phyloP scores from a whole-genome alignment of 2,329 filamentous ascomycete species.

The Pseudocercospora pini-densiflorae region DNA sequence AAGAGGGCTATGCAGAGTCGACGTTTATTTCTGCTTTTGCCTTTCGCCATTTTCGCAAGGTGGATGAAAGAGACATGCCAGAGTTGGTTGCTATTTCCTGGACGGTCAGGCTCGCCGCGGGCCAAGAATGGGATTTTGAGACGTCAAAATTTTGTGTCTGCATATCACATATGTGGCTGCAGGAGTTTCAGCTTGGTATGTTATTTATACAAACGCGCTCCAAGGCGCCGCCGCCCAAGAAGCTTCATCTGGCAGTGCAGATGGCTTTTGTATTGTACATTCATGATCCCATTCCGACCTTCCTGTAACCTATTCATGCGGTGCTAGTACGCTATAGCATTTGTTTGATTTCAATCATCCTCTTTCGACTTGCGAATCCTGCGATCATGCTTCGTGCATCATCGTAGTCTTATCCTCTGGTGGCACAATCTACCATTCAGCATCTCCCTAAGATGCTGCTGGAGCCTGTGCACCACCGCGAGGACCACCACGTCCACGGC shows the following conservation, averaged over 20 bases:
- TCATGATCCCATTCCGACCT: constrained; percentile 1
- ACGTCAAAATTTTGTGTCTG: neutral
- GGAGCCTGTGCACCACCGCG: constrained; percentile 29
- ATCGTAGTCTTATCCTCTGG: neutral
- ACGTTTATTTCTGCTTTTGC: no score
- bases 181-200: constrained; percentile 5
- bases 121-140: neutral
- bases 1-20: no score
- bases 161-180: constrained; percentile 15
- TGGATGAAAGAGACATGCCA: no score
- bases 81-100: no score
- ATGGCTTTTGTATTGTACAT: constrained; percentile 3
- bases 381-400: neutral
- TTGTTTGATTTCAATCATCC: neutral
- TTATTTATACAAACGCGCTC: constrained; percentile 19
- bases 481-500: constrained; percentile 31
- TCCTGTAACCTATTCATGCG: constrained; percentile 6
- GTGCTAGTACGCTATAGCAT: constrained; percentile 12
- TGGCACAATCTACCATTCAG: constrained; percentile 6
- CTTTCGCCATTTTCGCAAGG: no score
- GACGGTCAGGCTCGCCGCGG: neutral
- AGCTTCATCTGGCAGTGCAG: constrained; percentile 7
- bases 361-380: neutral
- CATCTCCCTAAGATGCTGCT: constrained; percentile 25
- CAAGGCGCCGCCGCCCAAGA: constrained; percentile 15